These are phyloP conservation scores for Galium porrigens DNA, from an alignment of 305 asterid genomes.

Conservation along the genomic window DNA sequence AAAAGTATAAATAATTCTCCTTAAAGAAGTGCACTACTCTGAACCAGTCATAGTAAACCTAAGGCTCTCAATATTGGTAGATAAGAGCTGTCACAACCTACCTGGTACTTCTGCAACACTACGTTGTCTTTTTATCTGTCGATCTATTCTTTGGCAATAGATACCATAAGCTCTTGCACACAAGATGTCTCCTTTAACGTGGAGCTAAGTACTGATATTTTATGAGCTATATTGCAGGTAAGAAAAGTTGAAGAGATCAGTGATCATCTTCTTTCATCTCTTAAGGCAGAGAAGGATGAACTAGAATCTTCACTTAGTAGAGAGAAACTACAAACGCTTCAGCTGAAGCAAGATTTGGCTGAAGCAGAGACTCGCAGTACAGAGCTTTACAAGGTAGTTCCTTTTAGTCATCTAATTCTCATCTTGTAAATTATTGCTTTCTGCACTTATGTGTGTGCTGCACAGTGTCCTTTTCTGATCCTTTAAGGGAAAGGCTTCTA, in stretches of 20 bases:
- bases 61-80: neutral
- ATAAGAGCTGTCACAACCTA: neutral
- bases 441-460: neutral
- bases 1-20: neutral
- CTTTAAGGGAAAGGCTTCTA: neutral
- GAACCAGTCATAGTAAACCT: neutral
- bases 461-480: neutral
- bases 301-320: constrained; percentile 50
- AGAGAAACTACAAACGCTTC: constrained; percentile 53
- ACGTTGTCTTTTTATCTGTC: neutral
- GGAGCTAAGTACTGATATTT: neutral
- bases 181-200: neutral
- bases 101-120: neutral
- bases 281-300: constrained; percentile 65
- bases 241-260: constrained; percentile 48
- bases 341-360: constrained; percentile 54
- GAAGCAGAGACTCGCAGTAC: constrained; percentile 62
- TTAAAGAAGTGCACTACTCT: neutral
- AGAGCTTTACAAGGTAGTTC: constrained; percentile 68
- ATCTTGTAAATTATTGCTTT: neutral
- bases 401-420: constrained; percentile 6
- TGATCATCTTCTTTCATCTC: constrained; percentile 38
- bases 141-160: neutral
- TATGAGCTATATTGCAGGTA: constrained; percentile 29
- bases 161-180: neutral